phyloP scores from a whole-genome alignment of 106 monocot genomes.

The Allium sativum region DNA sequence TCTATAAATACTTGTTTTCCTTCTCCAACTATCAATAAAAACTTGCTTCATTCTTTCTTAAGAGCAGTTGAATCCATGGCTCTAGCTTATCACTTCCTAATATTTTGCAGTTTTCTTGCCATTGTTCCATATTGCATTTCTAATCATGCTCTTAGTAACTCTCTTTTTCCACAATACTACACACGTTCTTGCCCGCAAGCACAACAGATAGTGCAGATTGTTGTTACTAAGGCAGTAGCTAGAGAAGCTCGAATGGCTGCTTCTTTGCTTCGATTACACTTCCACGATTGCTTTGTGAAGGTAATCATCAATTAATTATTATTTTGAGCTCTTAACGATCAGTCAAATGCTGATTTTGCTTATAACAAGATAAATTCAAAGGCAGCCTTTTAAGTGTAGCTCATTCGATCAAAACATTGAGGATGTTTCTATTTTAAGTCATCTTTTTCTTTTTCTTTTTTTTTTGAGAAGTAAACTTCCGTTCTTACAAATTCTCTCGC shows the following conservation, averaged over 20 bases:
- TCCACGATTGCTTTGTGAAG: conserved; percentile 15
- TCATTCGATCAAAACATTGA: neutral
- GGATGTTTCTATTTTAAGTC: neutral
- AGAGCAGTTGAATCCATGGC: neutral
- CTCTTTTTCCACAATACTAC: conserved; percentile 5
- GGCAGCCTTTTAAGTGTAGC: no score
- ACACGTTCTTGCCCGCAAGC: conserved; percentile 4
- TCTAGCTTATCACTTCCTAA: neutral
- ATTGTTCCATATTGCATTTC: neutral
- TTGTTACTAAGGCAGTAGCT: conserved; percentile 5
- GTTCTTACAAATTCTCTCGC: neutral
- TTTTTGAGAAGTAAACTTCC: neutral
- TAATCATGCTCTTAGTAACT: neutral
- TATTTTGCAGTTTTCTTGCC: neutral
- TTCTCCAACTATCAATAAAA: neutral
- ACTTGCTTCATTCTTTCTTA: neutral
- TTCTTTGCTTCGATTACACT: conserved; percentile 7
- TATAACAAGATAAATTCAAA: no score
- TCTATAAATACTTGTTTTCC: no score
- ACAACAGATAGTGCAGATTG: conserved; percentile 1
- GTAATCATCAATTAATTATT: neutral
- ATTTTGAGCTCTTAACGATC: neutral
- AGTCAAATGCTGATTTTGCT: no score
- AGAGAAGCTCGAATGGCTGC: conserved; percentile 8
- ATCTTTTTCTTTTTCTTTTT: neutral